phyloP scores from a whole-genome alignment of 1,284 basidiomycete species.

The Cryptococcus jaspeensis region DNA sequence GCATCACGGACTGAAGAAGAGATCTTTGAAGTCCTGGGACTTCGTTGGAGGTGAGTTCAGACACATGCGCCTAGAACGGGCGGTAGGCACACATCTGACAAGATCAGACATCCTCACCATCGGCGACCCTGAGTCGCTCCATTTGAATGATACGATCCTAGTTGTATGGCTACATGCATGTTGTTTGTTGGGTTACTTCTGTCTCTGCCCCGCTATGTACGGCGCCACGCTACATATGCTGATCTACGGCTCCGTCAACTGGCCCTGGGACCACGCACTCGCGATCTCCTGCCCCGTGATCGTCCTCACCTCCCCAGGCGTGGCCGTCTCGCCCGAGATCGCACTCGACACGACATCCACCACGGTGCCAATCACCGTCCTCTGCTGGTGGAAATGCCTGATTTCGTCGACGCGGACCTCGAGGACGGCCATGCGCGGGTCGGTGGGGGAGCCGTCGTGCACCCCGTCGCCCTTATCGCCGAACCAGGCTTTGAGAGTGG shows the following conservation, averaged over 20 bases:
- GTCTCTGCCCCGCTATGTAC: background rate
- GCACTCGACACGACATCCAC: conserved; percentile 60
- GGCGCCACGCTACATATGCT: too few species aligned
- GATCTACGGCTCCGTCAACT: conserved; percentile 29
- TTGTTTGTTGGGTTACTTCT: background rate
- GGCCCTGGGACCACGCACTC: conserved; percentile 22
- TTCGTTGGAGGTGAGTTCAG: conserved; percentile 40
- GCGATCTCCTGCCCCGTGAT: conserved; percentile 63
- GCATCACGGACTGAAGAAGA: conserved; percentile 80
- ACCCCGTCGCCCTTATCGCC: conserved; percentile 83
- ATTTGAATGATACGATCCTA: background rate
- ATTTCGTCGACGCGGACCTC: conserved; percentile 76
- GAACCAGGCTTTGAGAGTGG: conserved; percentile 72
- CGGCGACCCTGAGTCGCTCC: conserved; percentile 24
- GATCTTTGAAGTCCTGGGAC: conserved; percentile 70
- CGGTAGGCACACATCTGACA: background rate
- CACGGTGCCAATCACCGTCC: conserved; percentile 55
- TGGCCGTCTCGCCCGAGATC: conserved; percentile 59
- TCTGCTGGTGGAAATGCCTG: conserved; percentile 67
- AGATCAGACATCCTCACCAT: conserved; percentile 31
- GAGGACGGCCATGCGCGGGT: conserved; percentile 77
- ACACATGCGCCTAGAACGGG: background rate
- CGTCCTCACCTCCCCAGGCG: conserved; percentile 64
- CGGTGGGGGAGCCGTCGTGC: conserved; percentile 74
- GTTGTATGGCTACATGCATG: conserved; percentile 13